These are phyloP conservation scores for Aureobasidium uvarum DNA, from an alignment of 2,329 filamentous ascomycete species.

Conservation along the genomic window DNA sequence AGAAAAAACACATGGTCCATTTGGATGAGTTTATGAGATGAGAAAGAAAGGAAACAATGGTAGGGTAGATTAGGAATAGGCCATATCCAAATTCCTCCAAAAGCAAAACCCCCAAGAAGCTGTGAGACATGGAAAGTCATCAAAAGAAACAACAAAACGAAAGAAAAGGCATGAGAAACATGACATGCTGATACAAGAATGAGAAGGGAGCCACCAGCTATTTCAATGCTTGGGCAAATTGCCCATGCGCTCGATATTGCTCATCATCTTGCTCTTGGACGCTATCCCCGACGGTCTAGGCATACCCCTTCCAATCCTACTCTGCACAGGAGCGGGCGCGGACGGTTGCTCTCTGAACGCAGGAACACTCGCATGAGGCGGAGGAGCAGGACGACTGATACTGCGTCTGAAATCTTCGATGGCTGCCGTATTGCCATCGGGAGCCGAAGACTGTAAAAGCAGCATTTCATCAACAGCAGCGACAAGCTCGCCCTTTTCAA, in stretches of 20 bases:
- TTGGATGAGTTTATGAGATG: neutral
- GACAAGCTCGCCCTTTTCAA: constrained; percentile 82
- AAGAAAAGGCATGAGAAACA: neutral
- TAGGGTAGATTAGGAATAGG: no score
- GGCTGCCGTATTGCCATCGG: constrained; percentile 41
- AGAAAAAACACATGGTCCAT: neutral
- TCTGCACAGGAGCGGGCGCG: constrained; percentile 43
- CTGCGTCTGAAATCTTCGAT: constrained; percentile 56
- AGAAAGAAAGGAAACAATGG: neutral
- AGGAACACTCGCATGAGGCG: constrained; percentile 33
- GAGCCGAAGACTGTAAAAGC: constrained; percentile 56
- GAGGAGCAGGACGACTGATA: constrained; percentile 50
- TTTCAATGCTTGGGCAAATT: constrained; percentile 9
- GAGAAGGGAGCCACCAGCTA: neutral
- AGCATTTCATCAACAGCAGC: constrained; percentile 82
- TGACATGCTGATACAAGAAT: neutral
- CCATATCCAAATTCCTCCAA: neutral
- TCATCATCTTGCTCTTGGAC: constrained; percentile 72
- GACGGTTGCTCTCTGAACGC: constrained; percentile 63
- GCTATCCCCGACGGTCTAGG: constrained; percentile 37
- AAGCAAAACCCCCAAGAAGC: neutral
- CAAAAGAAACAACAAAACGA: neutral
- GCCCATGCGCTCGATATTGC: constrained; percentile 85
- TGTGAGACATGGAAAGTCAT: neutral
- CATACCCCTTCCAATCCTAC: constrained; percentile 46